These are phyloP conservation scores for Hermanozyma aechmeae DNA, from an alignment of 805 yeast species.

Conservation along the genomic window DNA sequence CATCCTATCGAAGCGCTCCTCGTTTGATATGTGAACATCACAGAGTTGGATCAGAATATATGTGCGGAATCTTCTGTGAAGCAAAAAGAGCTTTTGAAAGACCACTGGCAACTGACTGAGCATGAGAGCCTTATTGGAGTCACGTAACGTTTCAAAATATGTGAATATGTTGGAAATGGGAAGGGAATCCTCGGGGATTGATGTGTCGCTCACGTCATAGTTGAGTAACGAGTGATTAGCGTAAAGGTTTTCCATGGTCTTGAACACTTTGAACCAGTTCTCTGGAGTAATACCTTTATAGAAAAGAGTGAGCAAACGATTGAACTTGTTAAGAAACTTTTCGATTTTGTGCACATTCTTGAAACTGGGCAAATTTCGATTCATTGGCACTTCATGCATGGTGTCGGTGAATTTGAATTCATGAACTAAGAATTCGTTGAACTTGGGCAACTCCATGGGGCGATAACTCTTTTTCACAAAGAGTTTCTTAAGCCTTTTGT, in stretches of 20 bases:
- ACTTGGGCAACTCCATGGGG: conserved; percentile 38
- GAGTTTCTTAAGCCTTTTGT: conserved; percentile 56
- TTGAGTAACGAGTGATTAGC: conserved; percentile 51
- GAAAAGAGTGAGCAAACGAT: conserved; percentile 48
- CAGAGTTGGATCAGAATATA: conserved; percentile 58
- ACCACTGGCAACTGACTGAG: conserved; percentile 55
- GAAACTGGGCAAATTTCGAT: conserved; percentile 36
- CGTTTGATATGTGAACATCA: conserved; percentile 47
- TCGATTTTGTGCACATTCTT: conserved; percentile 43
- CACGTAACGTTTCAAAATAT: conserved; percentile 57
- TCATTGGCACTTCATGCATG: conserved; percentile 37
- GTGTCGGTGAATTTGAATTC: conserved; percentile 33
- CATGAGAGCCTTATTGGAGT: conserved; percentile 28
- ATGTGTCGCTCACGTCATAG: conserved; percentile 33
- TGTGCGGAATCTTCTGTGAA: conserved; percentile 58
- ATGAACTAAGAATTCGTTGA: conserved; percentile 28
- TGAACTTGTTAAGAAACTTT: conserved; percentile 53
- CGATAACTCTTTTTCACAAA: conserved; percentile 65
- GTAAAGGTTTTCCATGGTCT: conserved; percentile 61
- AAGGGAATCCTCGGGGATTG: conserved; percentile 44
- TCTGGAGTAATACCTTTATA: conserved; percentile 48
- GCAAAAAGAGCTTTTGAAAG: conserved; percentile 52
- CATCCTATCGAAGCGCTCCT: conserved; percentile 62
- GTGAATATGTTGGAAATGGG: conserved; percentile 58
- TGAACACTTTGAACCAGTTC: conserved; percentile 77